Percentiles rank a stretch among this genome's conserved stretches.
phyloP scores from a whole-genome alignment of 2,329 filamentous ascomycete genomes.

The Phoma sp. region DNA sequence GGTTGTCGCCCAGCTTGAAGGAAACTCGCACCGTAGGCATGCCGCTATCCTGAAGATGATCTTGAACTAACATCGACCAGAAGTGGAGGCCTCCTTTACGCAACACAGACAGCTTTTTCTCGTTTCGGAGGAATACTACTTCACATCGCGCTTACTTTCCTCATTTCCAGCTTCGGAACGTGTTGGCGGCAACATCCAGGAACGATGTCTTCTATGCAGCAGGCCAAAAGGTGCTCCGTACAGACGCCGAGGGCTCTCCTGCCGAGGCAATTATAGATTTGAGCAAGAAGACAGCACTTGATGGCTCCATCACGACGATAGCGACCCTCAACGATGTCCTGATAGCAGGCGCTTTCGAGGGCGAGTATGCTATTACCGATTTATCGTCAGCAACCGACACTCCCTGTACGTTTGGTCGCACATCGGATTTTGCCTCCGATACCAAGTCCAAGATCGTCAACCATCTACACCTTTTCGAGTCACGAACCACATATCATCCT shows the following conservation, averaged over 20 bases:
- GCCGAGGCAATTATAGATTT: conserved; percentile 59
- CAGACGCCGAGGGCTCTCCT: conserved; percentile 55
- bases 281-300: conserved; percentile 46
- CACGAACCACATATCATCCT: conserved; percentile 57
- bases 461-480: conserved; percentile 62
- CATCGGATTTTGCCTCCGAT: conserved; percentile 57
- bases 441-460: conserved; percentile 64
- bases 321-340: conserved; percentile 58
- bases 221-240: conserved; percentile 57
- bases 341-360: conserved; percentile 64
- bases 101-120: conserved; percentile 56
- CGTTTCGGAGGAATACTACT: conserved; percentile 58
- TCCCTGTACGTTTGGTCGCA: conserved; percentile 53
- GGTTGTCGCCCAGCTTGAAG: conserved; percentile 25
- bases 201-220: conserved; percentile 64
- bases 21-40: conserved; percentile 30
- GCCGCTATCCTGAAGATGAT: not conserved
- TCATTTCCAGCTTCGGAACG: conserved; percentile 67
- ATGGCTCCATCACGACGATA: conserved; percentile 61
- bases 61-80: conserved; percentile 1
- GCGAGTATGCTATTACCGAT: conserved; percentile 62
- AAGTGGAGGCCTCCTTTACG: conserved; percentile 38
- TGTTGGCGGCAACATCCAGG: conserved; percentile 61
- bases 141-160: conserved; percentile 59
- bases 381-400: conserved; percentile 48